phyloP scores from a whole-genome alignment of 495 filamentous ascomycete genomes.

The Staphylotrichum longicolle region DNA sequence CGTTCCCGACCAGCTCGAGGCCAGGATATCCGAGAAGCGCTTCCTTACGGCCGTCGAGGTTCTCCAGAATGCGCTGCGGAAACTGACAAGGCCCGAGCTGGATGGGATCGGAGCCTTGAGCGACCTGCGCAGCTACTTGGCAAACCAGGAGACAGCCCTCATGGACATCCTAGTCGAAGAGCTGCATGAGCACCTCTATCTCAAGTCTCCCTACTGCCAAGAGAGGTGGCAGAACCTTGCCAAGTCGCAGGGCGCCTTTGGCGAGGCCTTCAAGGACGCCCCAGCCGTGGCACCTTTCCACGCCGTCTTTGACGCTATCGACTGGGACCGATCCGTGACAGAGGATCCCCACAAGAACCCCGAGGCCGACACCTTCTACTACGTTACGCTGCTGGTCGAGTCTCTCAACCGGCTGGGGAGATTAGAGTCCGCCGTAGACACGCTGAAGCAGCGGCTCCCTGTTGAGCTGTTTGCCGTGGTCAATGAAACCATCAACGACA shows the following conservation, averaged over 20 bases:
- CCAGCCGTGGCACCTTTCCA: slow-evolving; percentile 60
- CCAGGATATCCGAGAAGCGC: slow-evolving; percentile 90
- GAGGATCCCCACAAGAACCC: slow-evolving; percentile 90
- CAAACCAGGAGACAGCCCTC: slow-evolving; percentile 85
- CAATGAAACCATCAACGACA: slow-evolving; percentile 89
- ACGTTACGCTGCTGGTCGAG: slow-evolving; percentile 85
- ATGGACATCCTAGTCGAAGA: slow-evolving; percentile 96
- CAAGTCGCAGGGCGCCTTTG: slow-evolving; percentile 47
- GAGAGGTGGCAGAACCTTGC: slow-evolving; percentile 82
- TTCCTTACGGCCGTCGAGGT: slow-evolving; percentile 92
- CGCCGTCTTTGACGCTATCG: slow-evolving; percentile 73
- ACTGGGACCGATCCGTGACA: slow-evolving; percentile 62
- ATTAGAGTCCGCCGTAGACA: slow-evolving; percentile 80
- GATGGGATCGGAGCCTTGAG: slow-evolving; percentile 87
- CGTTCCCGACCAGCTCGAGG: slow-evolving; percentile 91
- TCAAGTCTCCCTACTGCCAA: slow-evolving; percentile 95
- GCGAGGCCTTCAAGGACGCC: slow-evolving; percentile 47
- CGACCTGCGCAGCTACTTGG: slow-evolving; percentile 82
- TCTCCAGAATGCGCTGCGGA: slow-evolving; percentile 77
- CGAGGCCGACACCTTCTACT: slow-evolving; percentile 90
- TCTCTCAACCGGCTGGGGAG: slow-evolving; percentile 82
- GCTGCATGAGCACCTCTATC: slow-evolving; percentile 92
- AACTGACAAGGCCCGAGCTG: slow-evolving; percentile 81
- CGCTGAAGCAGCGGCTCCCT: slow-evolving; percentile 86
- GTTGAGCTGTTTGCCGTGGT: slow-evolving; percentile 93